Evolutionary conservation across 345 rosid species (phyloP).

Genomic region (Alliaria petiolata): DNA sequence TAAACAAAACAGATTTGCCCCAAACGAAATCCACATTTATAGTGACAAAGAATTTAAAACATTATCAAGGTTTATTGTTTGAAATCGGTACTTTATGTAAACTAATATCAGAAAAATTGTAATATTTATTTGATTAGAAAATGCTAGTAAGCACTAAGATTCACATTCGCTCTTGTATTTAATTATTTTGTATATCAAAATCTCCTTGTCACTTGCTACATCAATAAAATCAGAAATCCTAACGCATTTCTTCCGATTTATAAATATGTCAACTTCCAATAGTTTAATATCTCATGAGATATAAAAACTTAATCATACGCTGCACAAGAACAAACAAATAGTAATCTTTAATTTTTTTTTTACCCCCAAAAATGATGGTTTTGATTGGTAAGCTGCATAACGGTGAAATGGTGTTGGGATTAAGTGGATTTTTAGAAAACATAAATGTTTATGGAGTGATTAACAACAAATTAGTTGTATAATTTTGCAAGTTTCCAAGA

Average conservation of each 20-base stretch:
- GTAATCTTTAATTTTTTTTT: background rate
- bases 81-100: background rate
- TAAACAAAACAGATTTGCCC: background rate
- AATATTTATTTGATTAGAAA: background rate
- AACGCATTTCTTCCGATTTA: background rate
- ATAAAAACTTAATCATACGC: background rate
- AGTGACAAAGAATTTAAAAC: constrained; percentile 6
- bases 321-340: background rate
- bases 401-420: too few species aligned
- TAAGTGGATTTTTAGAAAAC: background rate
- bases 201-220: background rate
- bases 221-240: background rate
- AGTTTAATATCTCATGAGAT: background rate
- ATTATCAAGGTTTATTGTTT: background rate
- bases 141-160: background rate
- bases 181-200: too few species aligned
- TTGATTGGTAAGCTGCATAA: background rate
- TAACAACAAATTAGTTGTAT: too few species aligned
- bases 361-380: background rate
- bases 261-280: background rate
- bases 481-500: too few species aligned
- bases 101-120: background rate
- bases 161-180: background rate
- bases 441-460: background rate
- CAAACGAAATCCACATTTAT: constrained; percentile 24